These are phyloP conservation scores for Coccomyxa subellipsoidea DNA, from an alignment of 163 green algal species.

Conservation along the genomic window DNA sequence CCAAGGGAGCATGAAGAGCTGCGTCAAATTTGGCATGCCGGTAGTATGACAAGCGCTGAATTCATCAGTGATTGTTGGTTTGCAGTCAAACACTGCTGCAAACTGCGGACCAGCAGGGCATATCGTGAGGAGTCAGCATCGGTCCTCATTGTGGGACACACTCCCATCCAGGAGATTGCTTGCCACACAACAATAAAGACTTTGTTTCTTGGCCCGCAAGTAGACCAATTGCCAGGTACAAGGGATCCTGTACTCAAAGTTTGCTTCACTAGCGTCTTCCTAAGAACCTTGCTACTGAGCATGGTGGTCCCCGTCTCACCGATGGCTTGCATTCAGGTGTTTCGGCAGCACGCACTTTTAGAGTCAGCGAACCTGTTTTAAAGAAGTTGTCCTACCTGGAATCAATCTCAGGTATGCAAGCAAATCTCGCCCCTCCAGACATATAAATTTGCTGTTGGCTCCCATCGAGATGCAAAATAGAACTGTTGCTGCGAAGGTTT, in stretches of 20 bases:
- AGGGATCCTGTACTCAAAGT: background rate
- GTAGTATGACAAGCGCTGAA: background rate
- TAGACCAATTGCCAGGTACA: background rate
- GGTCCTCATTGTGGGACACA: constrained; percentile 23
- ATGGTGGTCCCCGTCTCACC: no score
- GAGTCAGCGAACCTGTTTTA: background rate
- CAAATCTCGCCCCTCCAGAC: no score
- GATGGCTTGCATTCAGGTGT: background rate
- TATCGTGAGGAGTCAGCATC: constrained; percentile 32
- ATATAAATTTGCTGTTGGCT: no score
- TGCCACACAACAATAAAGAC: background rate
- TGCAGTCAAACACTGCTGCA: constrained; percentile 47
- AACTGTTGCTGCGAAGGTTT: constrained; percentile 12
- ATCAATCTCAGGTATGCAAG: background rate
- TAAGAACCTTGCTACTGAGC: no score
- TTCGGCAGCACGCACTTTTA: background rate
- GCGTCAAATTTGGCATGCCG: background rate
- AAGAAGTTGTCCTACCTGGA: background rate
- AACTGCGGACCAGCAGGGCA: constrained; percentile 22
- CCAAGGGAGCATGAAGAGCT: background rate
- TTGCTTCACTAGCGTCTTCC: background rate
- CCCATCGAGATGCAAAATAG: no score
- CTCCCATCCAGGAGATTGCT: constrained; percentile 28
- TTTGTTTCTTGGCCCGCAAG: background rate
- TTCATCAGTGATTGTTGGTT: background rate